phyloP scores from a whole-genome alignment of 129 eudicot genomes.

The Lactuca saligna region DNA sequence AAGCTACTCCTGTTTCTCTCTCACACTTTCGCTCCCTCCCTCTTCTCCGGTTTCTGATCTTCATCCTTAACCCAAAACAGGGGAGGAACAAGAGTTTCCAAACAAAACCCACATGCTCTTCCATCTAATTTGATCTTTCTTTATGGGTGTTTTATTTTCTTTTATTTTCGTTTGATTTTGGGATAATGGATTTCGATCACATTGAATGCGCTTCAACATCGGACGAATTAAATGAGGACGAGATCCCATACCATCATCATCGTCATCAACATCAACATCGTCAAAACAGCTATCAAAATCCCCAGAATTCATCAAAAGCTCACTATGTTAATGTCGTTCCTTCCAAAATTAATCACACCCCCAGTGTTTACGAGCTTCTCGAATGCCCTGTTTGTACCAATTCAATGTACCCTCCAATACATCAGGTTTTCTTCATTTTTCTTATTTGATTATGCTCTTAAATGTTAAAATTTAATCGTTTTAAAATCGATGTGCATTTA shows the following conservation, averaged over 20 bases:
- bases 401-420: conserved; percentile 1
- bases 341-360: conserved; percentile 27
- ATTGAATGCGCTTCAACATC: conserved; percentile 50
- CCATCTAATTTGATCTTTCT: not conserved
- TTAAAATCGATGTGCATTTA: not conserved
- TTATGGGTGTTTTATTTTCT: not conserved
- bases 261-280: not conserved
- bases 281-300: not conserved
- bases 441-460: not conserved
- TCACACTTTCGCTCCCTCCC: not conserved
- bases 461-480: not conserved
- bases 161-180: not conserved
- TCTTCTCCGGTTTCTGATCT: not conserved
- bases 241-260: conserved; percentile 33
- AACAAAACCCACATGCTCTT: not conserved
- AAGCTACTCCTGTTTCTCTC: not conserved
- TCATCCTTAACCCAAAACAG: conserved; percentile 1
- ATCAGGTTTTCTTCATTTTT: not conserved
- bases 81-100: not conserved
- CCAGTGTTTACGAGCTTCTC: conserved; percentile 11
- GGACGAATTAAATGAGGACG: conserved; percentile 46
- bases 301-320: conserved; percentile 35
- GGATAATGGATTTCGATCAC: conserved; percentile 43
- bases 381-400: conserved; percentile 12
- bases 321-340: conserved; percentile 17